Evolutionary conservation across 2,329 filamentous ascomycete species (phyloP).

Genomic region (Chrysoporthe austroafricana): DNA sequence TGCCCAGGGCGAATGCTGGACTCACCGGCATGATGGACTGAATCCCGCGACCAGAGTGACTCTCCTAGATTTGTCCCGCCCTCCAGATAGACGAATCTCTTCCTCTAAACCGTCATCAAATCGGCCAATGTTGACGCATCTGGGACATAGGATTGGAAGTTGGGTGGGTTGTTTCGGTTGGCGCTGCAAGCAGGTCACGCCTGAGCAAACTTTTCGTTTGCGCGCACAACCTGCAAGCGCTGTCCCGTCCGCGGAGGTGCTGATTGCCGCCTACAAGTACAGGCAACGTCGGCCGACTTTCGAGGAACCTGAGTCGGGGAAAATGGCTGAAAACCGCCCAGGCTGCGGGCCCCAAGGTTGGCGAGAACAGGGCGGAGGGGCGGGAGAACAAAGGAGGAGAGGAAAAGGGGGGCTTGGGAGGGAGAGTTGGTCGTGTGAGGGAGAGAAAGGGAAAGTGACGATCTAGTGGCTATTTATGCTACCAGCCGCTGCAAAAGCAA

Average conservation of each 20-base stretch:
- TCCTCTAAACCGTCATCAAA: constrained; percentile 37
- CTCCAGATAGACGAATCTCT: constrained; percentile 22
- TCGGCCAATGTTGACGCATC: constrained; percentile 26
- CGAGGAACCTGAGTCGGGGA: neutral
- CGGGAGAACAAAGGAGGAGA: constrained; percentile 20
- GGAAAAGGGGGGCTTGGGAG: neutral
- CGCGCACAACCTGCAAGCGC: constrained; percentile 12
- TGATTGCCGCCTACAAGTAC: constrained; percentile 3
- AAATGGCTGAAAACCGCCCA: neutral
- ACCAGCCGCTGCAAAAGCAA: constrained; percentile 11
- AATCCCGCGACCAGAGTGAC: constrained; percentile 10
- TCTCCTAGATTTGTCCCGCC: constrained; percentile 26
- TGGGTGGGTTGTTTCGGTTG: constrained; percentile 5
- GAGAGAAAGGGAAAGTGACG: constrained; percentile 9
- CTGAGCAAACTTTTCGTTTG: constrained; percentile 20
- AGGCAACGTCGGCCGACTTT: neutral
- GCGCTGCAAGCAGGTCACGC: constrained; percentile 16
- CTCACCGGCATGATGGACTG: constrained; percentile 44
- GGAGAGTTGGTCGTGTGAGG: constrained; percentile 8
- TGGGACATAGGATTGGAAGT: constrained; percentile 6
- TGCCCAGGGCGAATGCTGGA: constrained; percentile 24
- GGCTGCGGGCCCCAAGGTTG: neutral
- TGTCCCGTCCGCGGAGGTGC: constrained; percentile 1
- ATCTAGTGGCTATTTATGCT: constrained; percentile 28
- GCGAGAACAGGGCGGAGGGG: constrained; percentile 9